Evolutionary conservation across 108 stramenopile genomes (phyloP), one percentile per base, ranked within the genome.

Genomic region (Skeletonema grethae): DNA sequence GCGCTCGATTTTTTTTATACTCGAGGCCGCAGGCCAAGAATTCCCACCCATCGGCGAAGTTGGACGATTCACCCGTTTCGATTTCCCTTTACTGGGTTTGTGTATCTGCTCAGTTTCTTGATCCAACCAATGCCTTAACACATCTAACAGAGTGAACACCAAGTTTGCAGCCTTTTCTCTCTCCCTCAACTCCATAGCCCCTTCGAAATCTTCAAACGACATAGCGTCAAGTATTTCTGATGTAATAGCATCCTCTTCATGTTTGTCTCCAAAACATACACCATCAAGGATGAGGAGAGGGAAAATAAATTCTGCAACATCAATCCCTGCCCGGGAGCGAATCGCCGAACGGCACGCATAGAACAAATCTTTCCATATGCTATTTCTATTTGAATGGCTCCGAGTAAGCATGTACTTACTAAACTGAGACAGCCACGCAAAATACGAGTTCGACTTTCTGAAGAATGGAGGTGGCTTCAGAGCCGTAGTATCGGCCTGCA

Each of bases 211-310:
- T 11, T 82, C 75, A 57, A 85, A 69, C 28, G 73, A 61, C 8
- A 94, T 66, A 12, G 81, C 87, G 25, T 79, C 67, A 8, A 68
- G 35, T n/a, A 95, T 50, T 75, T 97, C 96, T 10, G 76, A 75
- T 15, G 82, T 48, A 38, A 95, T 73, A 10, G 68, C 53, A 48
- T 72, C 63, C 32, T 80, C 69, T 61, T 94, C 96, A n/a, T 72
- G 31, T 15, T 68, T 59, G 18, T 75, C 68, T 16, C 93, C 96
- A 62, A 90, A 95, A 66, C 90, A 94, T 29, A 94, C 53, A 9
- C 78, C 74, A 69, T 97, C 96, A 11, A 93, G 81, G 9, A 97
- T 76, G 7, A 97, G 76, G 5, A 95, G 60, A 29, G 96, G 96
- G 3, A 97, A 70, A 10, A 97, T 66, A 58, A 93, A 93, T 71